Conservation (phyloP, 768 basidiomycete species). For the Trametes elegans region DNA sequence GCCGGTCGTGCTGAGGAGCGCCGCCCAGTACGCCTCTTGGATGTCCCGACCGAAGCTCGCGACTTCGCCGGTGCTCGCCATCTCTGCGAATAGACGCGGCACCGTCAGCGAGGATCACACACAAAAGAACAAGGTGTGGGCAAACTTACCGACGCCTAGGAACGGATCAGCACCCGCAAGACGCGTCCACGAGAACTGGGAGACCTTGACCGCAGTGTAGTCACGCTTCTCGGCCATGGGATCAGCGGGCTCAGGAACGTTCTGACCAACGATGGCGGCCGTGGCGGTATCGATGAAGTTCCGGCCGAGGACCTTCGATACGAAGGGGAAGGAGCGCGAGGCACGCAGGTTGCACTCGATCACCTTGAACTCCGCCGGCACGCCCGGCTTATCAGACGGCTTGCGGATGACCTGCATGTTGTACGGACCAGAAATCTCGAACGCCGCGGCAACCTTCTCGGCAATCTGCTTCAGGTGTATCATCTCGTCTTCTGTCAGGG, state of each 20-base stretch:
- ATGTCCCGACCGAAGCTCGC: conserved; percentile 93
- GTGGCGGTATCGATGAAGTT: conserved; percentile 97
- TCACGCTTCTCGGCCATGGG: conserved; percentile 86
- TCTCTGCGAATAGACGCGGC: conserved; percentile 53
- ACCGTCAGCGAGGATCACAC: conserved; percentile 3
- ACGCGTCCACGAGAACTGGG: conserved; percentile 98
- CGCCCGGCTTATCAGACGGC: conserved; percentile 45
- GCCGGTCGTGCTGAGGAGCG: conserved; percentile 91
- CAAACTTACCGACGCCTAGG: conserved; percentile 81
- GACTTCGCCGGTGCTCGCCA: conserved; percentile 98
- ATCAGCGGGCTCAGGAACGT: conserved; percentile 90
- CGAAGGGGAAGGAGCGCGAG: conserved; percentile 98
- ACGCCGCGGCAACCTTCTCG: conserved; percentile 90
- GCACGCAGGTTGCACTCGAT: conserved; percentile 99
- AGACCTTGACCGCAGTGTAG: conserved; percentile 95
- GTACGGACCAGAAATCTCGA: conserved; percentile 96
- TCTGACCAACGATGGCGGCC: conserved; percentile 77
- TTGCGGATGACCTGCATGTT: conserved; percentile 99
- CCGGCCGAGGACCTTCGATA: conserved; percentile 94
- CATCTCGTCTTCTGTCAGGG: conserved; percentile 72
- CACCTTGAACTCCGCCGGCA: conserved; percentile 81
- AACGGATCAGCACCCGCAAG: conserved; percentile 95
- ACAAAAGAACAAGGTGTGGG: neutral
- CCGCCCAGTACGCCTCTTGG: conserved; percentile 95
- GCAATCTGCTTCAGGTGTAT: conserved; percentile 89